Conservation (phyloP, 345 rosid species). For the Reutealis trisperma region DNA sequence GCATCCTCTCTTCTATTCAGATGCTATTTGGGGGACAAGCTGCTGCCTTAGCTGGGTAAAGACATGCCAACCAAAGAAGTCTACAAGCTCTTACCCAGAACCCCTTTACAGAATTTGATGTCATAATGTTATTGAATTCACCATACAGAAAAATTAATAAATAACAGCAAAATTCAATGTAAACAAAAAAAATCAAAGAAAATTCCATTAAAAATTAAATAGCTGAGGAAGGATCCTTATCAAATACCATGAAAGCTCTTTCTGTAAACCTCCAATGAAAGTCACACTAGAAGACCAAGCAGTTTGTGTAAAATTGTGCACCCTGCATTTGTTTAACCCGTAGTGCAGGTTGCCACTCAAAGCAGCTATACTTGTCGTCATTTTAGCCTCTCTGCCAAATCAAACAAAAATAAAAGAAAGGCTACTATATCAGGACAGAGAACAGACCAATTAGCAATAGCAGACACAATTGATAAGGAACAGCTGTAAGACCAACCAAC, state of each 20-base stretch:
- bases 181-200: no score
- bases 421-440: constrained; percentile 6
- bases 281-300: constrained; percentile 42
- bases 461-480: constrained; percentile 1
- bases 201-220: constrained; percentile 6
- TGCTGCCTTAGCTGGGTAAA: neutral
- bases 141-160: neutral
- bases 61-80: neutral
- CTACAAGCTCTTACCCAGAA: neutral
- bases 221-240: neutral
- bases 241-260: constrained; percentile 61
- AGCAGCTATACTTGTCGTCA: constrained; percentile 58
- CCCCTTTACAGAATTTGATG: neutral
- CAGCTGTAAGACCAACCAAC: neutral
- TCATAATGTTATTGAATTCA: neutral
- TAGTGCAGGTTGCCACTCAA: constrained; percentile 43
- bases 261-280: constrained; percentile 47
- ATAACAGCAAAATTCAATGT: neutral
- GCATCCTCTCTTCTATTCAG: neutral
- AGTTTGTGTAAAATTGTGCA: constrained; percentile 38
- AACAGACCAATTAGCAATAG: neutral
- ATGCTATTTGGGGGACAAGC: neutral
- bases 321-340: constrained; percentile 31
- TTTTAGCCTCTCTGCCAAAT: constrained; percentile 37
- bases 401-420: constrained; percentile 9